Base-by-base conservation (phyloP, 2,329 filamentous ascomycete species). In the Aspergillus nomiae region DNA sequence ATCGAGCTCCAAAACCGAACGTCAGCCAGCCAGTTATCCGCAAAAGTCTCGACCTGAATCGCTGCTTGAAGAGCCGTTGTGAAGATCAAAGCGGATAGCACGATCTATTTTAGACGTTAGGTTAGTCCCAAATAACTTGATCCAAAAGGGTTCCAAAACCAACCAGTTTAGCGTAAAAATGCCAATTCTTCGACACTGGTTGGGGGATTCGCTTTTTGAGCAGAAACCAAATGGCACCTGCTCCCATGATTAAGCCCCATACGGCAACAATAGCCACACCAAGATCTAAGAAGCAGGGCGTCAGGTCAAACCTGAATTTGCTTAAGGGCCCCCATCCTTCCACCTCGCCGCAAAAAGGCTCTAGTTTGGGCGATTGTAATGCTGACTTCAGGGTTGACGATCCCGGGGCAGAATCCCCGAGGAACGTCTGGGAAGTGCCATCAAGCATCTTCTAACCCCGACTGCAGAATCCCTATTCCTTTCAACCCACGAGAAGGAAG, bases 261-360 rank as follows among this genome's bases (percentile, higher is more conserved):
- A 84, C 84, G 10, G 92, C 92, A 32, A 97, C 91, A 1, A 85
- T 81, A 38, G 91, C 87, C 63, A 98, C 87, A 87, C 92, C 94
- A 26, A 96, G 87, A 76, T 99, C 96, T 72, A 98, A 89, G 76
- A 99, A 99, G 82, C 95, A 99, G 46, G 95, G 94, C 19, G 95
- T 98, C 73, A 99, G 93, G 81, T 99, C 95, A 79, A 92, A 97
- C 77, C 94, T 86, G 69, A 89, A 84, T 41, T 89, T 89, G 79
- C 93, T 97, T 75, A 99, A 76, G 26, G 95, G 95, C 1, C 96
- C 96, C 95, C 95, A 99, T 73, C 95, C 96, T 80, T 98, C 94
- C 60, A 85, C 83, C 79, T 97, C 95, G 77, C 90, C 88, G 81
- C 94, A 98, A 78, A 97, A 83, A 62, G 92, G 88, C 76, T 96